phyloP scores from a whole-genome alignment of 345 rosid genomes.

The Atalantia buxifolia region DNA sequence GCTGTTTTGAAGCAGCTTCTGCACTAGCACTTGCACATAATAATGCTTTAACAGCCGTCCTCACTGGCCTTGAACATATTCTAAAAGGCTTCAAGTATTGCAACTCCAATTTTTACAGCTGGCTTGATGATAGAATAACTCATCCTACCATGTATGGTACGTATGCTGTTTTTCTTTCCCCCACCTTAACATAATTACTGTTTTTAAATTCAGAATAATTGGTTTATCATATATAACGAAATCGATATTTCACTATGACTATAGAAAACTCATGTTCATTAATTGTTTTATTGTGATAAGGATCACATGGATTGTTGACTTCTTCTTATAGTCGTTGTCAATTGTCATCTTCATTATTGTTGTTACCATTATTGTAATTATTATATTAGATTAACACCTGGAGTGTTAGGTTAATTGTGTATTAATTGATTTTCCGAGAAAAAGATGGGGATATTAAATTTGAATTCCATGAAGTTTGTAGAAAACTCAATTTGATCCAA shows the following conservation, averaged over 20 bases:
- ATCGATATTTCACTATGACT: not conserved
- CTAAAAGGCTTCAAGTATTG: constrained; percentile 35
- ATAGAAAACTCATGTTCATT: not conserved
- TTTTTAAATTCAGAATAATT: not conserved
- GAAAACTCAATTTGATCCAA: not conserved
- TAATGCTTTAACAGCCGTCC: constrained; percentile 34
- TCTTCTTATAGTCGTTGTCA: not conserved
- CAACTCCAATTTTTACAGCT: constrained; percentile 41
- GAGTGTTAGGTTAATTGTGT: not conserved
- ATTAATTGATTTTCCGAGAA: not conserved
- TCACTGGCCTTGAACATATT: constrained; percentile 26
- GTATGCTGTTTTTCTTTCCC: not conserved
- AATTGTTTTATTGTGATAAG: not conserved
- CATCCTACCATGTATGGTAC: constrained; percentile 41
- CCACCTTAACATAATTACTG: not conserved
- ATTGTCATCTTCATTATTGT: not conserved
- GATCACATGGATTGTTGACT: not conserved
- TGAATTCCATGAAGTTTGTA: not conserved
- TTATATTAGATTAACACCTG: not conserved
- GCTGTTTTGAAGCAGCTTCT: constrained; percentile 48
- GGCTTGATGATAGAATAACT: constrained; percentile 36
- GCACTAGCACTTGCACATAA: constrained; percentile 45
- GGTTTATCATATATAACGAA: not conserved
- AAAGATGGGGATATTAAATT: not conserved
- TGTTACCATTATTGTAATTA: not conserved